Base-by-base conservation (phyloP, 2,329 filamentous ascomycete species). In the Sporothrix protearum region DNA sequence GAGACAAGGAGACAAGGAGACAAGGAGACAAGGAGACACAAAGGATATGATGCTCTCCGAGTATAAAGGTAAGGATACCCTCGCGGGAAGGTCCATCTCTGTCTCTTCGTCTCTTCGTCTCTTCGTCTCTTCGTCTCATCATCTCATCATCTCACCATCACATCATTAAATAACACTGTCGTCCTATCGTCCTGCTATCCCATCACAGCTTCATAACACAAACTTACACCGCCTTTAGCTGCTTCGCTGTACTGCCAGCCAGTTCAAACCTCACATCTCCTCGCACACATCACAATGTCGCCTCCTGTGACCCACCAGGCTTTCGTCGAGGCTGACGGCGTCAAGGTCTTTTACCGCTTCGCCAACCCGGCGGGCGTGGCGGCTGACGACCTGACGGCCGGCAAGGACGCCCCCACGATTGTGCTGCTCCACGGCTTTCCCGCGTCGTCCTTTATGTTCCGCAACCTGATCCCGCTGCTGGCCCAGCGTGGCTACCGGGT, bases 361-460 rank as follows among this genome's bases (percentile, higher is more conserved):
- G 78, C 81, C 25, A 79, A 68, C 57, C 69, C 69, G 39, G 51
- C 74, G 19, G 72, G 55, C 45, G 61, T 22, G 2, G 39, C 33
- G 12, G 39, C n/a, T 2, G 57, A 45, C 25, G 59, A 45, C 28
- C 39, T 66, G 14, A 3, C 22, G 14, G 42, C 33, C 39, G 19
- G 75, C 0, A n/a, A 73, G 1, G 61, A 75, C n/a, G 75, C 77
- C 0, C 81, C 80, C 4, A 79, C 80, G 2, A 64, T 85, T 16
- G 77, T 84, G 10, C 80, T 84, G 7, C 78, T 84, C 4, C 83
- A 84, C 73, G 83, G 83, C n/a, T 84, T 81, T 71, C 82, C 83
- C 1, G 76, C 80, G 4, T 83, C 82, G 0, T 83, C 81, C 0
- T 80, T 81, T 74, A 80, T 81, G 76, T 84, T 80, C 74, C 81